Evolutionary conservation across 331 rosid genomes (phyloP).

Genomic region (Telfairia occidentalis): DNA sequence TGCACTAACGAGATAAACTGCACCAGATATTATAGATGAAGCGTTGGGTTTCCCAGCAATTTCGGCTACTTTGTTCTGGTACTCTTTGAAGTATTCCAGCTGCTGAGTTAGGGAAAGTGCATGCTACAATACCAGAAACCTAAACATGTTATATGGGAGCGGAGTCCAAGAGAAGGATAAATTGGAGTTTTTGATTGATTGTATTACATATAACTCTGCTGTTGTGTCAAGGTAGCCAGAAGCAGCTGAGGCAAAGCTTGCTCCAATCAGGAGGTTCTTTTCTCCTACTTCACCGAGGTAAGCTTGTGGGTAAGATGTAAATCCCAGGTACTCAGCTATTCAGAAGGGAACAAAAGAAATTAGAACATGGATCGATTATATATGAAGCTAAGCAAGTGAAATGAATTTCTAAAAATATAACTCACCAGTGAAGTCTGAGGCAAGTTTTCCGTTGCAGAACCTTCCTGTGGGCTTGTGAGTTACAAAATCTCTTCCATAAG

Average conservation of each 20-base stretch:
- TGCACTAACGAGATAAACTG: constrained; percentile 27
- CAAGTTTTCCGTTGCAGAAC: constrained; percentile 69
- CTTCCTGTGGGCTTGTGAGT: constrained; percentile 53
- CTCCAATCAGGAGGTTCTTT: constrained; percentile 46
- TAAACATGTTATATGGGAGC: neutral
- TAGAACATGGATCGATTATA: neutral
- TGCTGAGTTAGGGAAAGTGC: constrained; percentile 40
- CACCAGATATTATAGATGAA: constrained; percentile 39
- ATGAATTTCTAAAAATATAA: neutral
- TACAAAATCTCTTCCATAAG: constrained; percentile 63
- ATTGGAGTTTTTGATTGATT: neutral
- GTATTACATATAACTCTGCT: constrained; percentile 41
- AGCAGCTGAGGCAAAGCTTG: constrained; percentile 65
- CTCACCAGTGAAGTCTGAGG: constrained; percentile 47
- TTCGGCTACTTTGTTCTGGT: constrained; percentile 26
- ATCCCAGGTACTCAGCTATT: constrained; percentile 56
- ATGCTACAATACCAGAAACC: constrained; percentile 25
- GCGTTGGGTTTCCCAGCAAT: constrained; percentile 36
- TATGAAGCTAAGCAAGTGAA: neutral
- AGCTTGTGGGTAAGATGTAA: constrained; percentile 57
- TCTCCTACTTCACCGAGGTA: constrained; percentile 37
- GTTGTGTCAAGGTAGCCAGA: constrained; percentile 54
- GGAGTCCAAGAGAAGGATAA: neutral
- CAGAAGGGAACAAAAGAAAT: neutral
- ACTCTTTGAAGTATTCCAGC: constrained; percentile 42